Conservation (phyloP, 352 stramenopile genomes). For the Globisporangium cystogenes region DNA sequence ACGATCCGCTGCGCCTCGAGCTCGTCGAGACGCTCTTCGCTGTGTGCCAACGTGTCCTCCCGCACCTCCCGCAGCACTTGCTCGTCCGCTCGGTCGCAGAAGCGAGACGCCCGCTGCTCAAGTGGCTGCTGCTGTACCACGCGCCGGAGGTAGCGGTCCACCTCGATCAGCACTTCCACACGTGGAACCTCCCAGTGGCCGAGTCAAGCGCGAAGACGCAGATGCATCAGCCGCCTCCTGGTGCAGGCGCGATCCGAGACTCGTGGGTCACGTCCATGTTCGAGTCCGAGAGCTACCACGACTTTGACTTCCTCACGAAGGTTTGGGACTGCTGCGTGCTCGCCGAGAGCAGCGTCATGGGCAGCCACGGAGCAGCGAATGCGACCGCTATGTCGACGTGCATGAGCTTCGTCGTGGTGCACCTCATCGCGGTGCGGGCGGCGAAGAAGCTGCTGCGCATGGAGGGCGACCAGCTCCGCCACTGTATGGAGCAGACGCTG, state of each 20-base stretch:
- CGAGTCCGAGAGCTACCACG: conserved; percentile 35
- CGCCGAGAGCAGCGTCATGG: conserved; percentile 15
- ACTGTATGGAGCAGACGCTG: conserved; percentile 63
- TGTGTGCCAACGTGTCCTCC: conserved; percentile 42
- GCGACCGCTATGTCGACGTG: conserved; percentile 20
- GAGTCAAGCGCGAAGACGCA: conserved; percentile 6
- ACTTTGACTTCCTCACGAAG: conserved; percentile 50
- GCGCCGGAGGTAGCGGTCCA: conserved; percentile 59
- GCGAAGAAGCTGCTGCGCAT: conserved; percentile 70
- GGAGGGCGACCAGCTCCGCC: conserved; percentile 59
- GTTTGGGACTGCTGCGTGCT: conserved; percentile 74
- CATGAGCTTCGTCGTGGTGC: conserved; percentile 49
- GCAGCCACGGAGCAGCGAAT: background rate
- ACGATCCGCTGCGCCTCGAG: conserved; percentile 61
- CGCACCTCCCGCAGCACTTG: conserved; percentile 39
- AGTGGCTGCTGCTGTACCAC: conserved; percentile 76
- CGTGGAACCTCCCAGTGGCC: conserved; percentile 38
- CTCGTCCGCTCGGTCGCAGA: conserved; percentile 18
- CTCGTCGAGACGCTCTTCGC: conserved; percentile 42
- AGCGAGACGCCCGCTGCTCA: conserved; percentile 42
- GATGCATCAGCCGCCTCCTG: background rate
- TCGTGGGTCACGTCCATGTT: conserved; percentile 78
- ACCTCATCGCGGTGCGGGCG: conserved; percentile 24
- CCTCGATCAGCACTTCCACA: conserved; percentile 67
- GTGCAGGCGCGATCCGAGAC: conserved; percentile 34